Evolutionary conservation across 148 eudicot species (phyloP).

Genomic region (Camellia granthamiana): DNA sequence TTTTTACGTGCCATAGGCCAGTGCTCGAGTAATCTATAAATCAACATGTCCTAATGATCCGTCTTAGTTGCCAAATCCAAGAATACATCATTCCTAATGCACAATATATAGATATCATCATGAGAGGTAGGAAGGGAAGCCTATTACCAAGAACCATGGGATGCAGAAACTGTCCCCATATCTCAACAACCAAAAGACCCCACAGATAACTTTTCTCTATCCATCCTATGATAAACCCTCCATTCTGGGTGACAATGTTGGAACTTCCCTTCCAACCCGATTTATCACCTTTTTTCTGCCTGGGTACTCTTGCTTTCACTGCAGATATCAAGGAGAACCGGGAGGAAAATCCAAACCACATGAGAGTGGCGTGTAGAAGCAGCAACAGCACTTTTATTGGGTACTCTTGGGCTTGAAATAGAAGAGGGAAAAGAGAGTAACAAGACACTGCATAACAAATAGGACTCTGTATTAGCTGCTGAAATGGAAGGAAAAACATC

Average conservation of each 20-base stretch:
- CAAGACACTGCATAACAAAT: slow-evolving; percentile 57
- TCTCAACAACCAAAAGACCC: slow-evolving; percentile 69
- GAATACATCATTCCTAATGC: slow-evolving; percentile 78
- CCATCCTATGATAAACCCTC: slow-evolving; percentile 47
- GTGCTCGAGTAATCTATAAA: not conserved
- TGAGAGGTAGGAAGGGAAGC: slow-evolving; percentile 78
- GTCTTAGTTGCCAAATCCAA: slow-evolving; percentile 84
- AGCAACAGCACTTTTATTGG: slow-evolving; percentile 72
- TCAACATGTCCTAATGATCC: slow-evolving; percentile 43
- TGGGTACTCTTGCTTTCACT: slow-evolving; percentile 22
- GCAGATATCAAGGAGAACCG: slow-evolving; percentile 28
- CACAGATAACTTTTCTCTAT: slow-evolving; percentile 51
- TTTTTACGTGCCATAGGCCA: too few species aligned
- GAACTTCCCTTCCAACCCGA: slow-evolving; percentile 11
- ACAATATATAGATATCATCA: slow-evolving; percentile 71
- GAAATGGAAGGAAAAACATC: not conserved
- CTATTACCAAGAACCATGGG: slow-evolving; percentile 53
- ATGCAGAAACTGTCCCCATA: slow-evolving; percentile 79
- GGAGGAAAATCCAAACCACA: slow-evolving; percentile 68
- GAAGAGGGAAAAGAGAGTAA: slow-evolving; percentile 95
- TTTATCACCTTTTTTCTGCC: slow-evolving; percentile 20
- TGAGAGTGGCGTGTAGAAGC: slow-evolving; percentile 48
- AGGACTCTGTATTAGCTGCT: slow-evolving; percentile 5
- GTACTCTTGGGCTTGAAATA: slow-evolving; percentile 85
- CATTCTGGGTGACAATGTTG: slow-evolving; percentile 16